These are phyloP conservation scores for Fraxinus velutina DNA, from an alignment of 305 asterid species.

Conservation along the genomic window DNA sequence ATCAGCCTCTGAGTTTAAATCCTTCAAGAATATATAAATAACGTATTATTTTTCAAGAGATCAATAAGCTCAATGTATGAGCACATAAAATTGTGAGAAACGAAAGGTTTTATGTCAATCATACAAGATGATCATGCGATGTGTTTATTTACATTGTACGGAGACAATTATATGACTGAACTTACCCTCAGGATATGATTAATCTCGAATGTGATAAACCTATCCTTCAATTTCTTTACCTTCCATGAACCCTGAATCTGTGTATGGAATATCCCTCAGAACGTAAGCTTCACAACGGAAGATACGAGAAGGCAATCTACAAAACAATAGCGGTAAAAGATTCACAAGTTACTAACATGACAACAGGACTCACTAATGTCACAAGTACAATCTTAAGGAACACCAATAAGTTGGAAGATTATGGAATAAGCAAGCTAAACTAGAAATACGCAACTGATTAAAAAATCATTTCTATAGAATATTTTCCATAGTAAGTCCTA, in stretches of 20 bases:
- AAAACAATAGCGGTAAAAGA: not conserved
- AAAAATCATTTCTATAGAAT: too few species aligned
- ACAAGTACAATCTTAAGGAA: too few species aligned
- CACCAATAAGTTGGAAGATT: too few species aligned
- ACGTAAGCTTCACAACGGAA: not conserved
- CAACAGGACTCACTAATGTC: too few species aligned
- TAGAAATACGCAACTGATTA: too few species aligned
- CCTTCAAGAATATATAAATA: constrained; percentile 38
- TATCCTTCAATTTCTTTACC: constrained; percentile 82
- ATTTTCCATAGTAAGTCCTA: too few species aligned
- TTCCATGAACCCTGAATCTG: constrained; percentile 89
- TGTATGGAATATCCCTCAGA: constrained; percentile 12
- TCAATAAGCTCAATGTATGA: not conserved
- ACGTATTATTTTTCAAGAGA: constrained; percentile 9
- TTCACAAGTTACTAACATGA: too few species aligned
- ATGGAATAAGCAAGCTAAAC: too few species aligned
- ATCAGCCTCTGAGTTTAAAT: constrained; percentile 86
- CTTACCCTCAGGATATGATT: constrained; percentile 76
- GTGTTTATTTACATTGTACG: not conserved
- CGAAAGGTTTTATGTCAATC: not conserved
- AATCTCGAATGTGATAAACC: constrained; percentile 69
- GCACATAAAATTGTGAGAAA: not conserved
- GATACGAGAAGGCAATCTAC: not conserved
- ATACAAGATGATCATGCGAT: not conserved
- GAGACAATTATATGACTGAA: not conserved